phyloP scores from a whole-genome alignment of 2,329 filamentous ascomycete species.

The Colletotrichum gigasporum region DNA sequence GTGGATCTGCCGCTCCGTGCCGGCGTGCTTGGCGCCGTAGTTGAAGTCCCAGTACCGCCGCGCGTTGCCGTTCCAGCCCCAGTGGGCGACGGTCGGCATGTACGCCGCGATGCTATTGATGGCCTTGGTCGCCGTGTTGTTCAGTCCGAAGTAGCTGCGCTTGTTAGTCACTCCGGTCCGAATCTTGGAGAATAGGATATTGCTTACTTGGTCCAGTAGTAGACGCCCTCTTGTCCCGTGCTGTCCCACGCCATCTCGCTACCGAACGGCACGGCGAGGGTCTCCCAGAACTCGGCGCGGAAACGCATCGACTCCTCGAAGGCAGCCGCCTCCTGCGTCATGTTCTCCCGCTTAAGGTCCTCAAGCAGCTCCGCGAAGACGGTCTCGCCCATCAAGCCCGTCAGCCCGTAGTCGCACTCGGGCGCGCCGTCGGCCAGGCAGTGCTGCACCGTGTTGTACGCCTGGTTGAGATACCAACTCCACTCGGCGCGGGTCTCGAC shows the following conservation, averaged over 20 bases:
- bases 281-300: conserved; percentile 60
- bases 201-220: conserved; percentile 64
- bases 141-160: conserved; percentile 57
- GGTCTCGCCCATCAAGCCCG: conserved; percentile 69
- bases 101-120: conserved; percentile 64
- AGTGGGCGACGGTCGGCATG: conserved; percentile 66
- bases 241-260: conserved; percentile 72
- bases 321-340: conserved; percentile 41
- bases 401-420: conserved; percentile 46
- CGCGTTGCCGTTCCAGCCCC: conserved; percentile 71
- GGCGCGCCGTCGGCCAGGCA: conserved; percentile 48
- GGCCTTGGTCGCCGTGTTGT: conserved; percentile 55
- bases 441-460: conserved; percentile 59
- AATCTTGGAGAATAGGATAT: not conserved
- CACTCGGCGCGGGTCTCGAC: conserved; percentile 45
- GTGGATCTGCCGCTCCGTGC: conserved; percentile 63
- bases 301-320: conserved; percentile 55
- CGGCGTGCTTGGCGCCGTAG: conserved; percentile 48
- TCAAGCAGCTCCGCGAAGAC: conserved; percentile 62
- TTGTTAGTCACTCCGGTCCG: not conserved
- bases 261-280: conserved; percentile 61
- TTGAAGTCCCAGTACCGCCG: conserved; percentile 67
- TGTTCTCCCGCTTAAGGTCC: conserved; percentile 59
- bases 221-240: conserved; percentile 69
- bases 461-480: conserved; percentile 65